These are phyloP conservation scores for Asclepias syriaca DNA, from an alignment of 257 asterid genomes.

Conservation along the genomic window DNA sequence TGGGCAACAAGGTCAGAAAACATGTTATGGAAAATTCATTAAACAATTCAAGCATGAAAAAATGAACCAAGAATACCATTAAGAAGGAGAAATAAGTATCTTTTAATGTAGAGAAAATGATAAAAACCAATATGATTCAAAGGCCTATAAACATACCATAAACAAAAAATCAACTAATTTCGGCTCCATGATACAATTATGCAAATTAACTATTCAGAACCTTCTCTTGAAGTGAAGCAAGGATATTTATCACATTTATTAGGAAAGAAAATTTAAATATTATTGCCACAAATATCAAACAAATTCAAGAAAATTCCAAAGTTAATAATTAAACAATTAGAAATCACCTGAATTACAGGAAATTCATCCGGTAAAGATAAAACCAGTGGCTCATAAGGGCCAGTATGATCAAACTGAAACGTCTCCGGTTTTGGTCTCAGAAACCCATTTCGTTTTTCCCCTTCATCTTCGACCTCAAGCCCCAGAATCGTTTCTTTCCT, in stretches of 20 bases:
- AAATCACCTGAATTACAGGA: slow-evolving; percentile 64
- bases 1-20: not conserved
- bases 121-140: not conserved
- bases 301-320: slow-evolving; percentile 1
- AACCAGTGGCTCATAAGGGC: slow-evolving; percentile 74
- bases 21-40: not conserved
- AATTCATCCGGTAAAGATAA: slow-evolving; percentile 50
- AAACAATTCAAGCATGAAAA: not conserved
- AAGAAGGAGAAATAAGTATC: not conserved
- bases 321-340: not conserved
- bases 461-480: slow-evolving; percentile 20
- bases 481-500: slow-evolving; percentile 30
- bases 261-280: not conserved
- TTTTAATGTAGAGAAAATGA: not conserved
- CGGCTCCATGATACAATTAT: not conserved
- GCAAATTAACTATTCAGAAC: not conserved
- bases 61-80: not conserved
- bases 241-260: not conserved
- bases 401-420: slow-evolving; percentile 37
- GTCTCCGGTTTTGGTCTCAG: slow-evolving; percentile 42
- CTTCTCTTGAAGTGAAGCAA: not conserved
- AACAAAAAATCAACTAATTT: not conserved
- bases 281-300: not conserved
- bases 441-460: slow-evolving; percentile 17
- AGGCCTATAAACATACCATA: not conserved